Evolutionary conservation across 129 eudicot genomes (phyloP).

Genomic region (Pseudognaphalium luteoalbum): DNA sequence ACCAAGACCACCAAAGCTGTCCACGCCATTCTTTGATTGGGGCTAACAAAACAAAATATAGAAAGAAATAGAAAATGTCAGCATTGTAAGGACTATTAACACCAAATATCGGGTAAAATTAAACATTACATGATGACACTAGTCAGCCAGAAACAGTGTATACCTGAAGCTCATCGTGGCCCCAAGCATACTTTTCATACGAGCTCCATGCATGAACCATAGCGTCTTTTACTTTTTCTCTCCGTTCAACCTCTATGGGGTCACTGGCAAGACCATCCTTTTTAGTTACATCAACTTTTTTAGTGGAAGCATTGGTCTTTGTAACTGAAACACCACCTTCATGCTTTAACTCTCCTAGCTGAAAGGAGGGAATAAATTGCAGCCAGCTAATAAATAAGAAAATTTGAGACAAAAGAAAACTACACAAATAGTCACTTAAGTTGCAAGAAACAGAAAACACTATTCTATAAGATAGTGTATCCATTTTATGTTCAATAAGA

Average conservation of each 20-base stretch:
- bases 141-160: neutral
- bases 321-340: slow-evolving; percentile 37
- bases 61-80: neutral
- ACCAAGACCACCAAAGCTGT: slow-evolving; percentile 99
- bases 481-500: neutral
- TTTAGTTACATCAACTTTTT: slow-evolving; percentile 33
- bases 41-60: slow-evolving; percentile 58
- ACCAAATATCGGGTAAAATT: neutral
- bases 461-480: neutral
- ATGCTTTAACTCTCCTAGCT: slow-evolving; percentile 44
- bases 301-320: slow-evolving; percentile 29
- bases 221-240: slow-evolving; percentile 92
- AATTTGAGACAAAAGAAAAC: neutral
- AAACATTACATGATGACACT: neutral
- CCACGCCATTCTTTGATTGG: slow-evolving; percentile 87
- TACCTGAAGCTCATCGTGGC: slow-evolving; percentile 99
- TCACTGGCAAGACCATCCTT: slow-evolving; percentile 39
- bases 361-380: slow-evolving; percentile 23
- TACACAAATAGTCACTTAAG: neutral
- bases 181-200: slow-evolving; percentile 99
- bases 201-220: slow-evolving; percentile 99
- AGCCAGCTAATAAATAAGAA: slow-evolving; percentile 20
- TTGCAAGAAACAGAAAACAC: neutral
- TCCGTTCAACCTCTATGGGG: slow-evolving; percentile 63
- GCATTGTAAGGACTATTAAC: slow-evolving; percentile 12